Evolutionary conservation across 768 basidiomycete genomes (phyloP).

Genomic region (Lepiota subincarnata): DNA sequence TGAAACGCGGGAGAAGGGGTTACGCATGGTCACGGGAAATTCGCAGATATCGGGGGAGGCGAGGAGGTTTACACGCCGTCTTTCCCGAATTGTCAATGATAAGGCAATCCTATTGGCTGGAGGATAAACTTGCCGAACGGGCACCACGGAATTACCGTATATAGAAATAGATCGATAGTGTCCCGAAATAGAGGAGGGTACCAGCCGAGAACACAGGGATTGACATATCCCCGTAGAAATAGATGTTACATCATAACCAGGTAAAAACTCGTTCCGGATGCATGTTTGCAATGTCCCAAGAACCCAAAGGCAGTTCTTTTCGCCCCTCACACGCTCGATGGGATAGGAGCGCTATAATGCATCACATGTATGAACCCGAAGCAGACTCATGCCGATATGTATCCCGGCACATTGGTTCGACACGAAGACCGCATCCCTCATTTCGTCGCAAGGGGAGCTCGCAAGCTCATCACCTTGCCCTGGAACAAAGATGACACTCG

Average conservation of each 20-base stretch:
- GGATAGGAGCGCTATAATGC: no score
- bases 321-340: no score
- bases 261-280: not conserved
- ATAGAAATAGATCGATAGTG: not conserved
- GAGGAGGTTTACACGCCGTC: not conserved
- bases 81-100: not conserved
- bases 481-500: no score
- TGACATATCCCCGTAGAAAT: conserved; percentile 9
- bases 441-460: no score
- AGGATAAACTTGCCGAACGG: conserved; percentile 4
- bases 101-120: not conserved
- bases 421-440: no score
- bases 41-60: no score
- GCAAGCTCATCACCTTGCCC: no score
- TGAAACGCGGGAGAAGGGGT: conserved; percentile 4
- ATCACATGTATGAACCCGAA: no score
- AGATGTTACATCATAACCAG: conserved; percentile 7
- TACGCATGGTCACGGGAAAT: not conserved
- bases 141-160: conserved; percentile 6
- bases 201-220: conserved; percentile 3
- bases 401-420: no score
- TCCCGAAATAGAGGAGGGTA: not conserved
- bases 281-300: no score
- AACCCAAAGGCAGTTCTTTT: no score
- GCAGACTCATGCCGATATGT: no score